Base-by-base conservation (phyloP, 1,284 basidiomycete species). In the Volvariella volvacea region DNA sequence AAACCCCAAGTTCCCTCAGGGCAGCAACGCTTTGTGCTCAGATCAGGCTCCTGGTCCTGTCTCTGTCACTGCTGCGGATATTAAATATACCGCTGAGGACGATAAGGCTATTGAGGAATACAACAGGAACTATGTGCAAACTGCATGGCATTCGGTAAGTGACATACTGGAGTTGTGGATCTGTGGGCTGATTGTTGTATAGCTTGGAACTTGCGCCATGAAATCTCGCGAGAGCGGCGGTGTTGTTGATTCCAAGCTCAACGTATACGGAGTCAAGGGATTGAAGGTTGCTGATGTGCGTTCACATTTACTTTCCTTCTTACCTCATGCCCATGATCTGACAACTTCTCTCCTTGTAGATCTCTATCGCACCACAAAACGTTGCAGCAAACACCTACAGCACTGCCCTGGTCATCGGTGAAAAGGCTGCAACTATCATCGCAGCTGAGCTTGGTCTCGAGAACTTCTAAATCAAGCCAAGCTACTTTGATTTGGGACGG, bases 201-300 rank as follows among this genome's bases (percentile, higher is more conserved):
- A 79, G 76, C 64, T 78, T 22, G 79, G 78, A 14, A 86, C 82
- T 0, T 83, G 81, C 49, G 72, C 77, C 0, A 85, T 86, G 82
- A 82, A 78, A 54, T 66, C 74, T 1, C 68, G 73, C 19, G 68
- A 71, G 12, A 47, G 66, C 41, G 70, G 70, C 2, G 83, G 82
- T 10, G 83, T 84, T 0, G 79, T 86, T 4, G 78, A 85, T 50
- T 48, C 71, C 2, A 65, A 62, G 2, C 57, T 87, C 38, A 78
- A 79, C 53, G 81, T 85, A 1, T 82, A 85, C 52, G 82, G 81
- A 4, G 68, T 78, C 0, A 50, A 63, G 39, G 65, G 70, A 16
- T 61, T 87, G 41, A 85, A 85, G 60, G 67, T 86, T 19, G 76
- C 74, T 39, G 65, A 65, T 64, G 43, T 10, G 54, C 43, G 2